These are phyloP conservation scores for Torrubiellomyces zombiae DNA, from an alignment of 2,329 filamentous ascomycete genomes.

Conservation along the genomic window DNA sequence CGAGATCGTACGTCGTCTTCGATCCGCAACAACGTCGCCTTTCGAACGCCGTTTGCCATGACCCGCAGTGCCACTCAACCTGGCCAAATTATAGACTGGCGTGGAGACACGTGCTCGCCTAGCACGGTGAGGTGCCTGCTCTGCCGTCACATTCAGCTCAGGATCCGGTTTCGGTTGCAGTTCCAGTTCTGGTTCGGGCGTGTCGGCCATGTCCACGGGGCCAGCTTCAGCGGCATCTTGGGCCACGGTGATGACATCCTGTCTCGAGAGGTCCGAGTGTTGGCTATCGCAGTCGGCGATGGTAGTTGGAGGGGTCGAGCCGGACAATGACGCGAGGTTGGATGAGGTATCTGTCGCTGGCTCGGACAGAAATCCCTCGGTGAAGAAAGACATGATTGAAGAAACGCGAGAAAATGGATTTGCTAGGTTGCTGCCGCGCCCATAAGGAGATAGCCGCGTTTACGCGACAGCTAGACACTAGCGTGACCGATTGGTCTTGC, in stretches of 20 bases:
- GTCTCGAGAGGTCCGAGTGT: conserved; percentile 25
- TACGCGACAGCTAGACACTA: no score
- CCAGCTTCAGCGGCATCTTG: conserved; percentile 10
- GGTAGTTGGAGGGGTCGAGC: conserved; percentile 51
- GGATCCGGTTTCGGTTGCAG: no score
- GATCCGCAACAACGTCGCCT: conserved; percentile 27
- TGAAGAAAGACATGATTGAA: conserved; percentile 15
- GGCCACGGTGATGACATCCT: conserved; percentile 18
- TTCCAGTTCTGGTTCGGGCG: conserved; percentile 7
- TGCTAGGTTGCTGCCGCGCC: no score
- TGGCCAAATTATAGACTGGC: conserved; percentile 50
- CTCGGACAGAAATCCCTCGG: conserved; percentile 15
- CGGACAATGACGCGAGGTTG: conserved; percentile 37
- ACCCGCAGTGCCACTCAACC: conserved; percentile 42
- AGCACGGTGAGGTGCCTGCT: conserved; percentile 22
- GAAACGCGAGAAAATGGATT: no score
- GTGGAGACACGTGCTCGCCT: conserved; percentile 38
- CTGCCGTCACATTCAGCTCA: no score
- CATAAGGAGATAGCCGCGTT: no score
- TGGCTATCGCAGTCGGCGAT: conserved; percentile 45
- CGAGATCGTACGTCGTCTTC: conserved; percentile 28
- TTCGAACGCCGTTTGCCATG: conserved; percentile 40
- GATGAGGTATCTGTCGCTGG: conserved; percentile 24
- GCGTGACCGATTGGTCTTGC: no score
- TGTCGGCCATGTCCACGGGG: conserved; percentile 11